phyloP scores from a whole-genome alignment of 805 yeast species.

The Candida nitratophila region DNA sequence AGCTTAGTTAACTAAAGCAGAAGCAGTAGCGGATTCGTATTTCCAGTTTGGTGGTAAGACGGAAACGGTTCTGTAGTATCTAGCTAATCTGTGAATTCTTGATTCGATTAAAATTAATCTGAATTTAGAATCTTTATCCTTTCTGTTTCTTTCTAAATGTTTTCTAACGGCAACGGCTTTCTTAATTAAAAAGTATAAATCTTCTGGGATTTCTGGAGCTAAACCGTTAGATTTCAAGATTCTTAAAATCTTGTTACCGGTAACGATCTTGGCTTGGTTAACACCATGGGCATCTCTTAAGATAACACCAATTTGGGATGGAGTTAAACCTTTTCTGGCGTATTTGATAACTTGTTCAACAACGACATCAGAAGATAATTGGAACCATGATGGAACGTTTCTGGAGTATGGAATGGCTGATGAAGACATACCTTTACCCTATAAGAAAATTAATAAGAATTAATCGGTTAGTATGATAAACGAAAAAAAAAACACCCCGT shows the following conservation, averaged over 20 bases:
- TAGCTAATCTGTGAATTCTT: slow-evolving; percentile 99
- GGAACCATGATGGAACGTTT: slow-evolving; percentile 99
- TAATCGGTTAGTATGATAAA: slow-evolving; percentile 33
- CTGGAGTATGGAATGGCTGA: slow-evolving; percentile 99
- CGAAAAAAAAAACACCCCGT: slow-evolving; percentile 13
- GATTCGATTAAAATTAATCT: slow-evolving; percentile 99
- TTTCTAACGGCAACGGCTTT: slow-evolving; percentile 99
- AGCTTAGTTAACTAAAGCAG: slow-evolving; percentile 94
- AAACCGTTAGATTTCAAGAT: slow-evolving; percentile 99
- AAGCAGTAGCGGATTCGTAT: slow-evolving; percentile 99
- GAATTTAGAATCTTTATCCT: slow-evolving; percentile 99
- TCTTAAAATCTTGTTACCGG: slow-evolving; percentile 99
- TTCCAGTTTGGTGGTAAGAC: slow-evolving; percentile 99
- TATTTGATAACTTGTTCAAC: slow-evolving; percentile 98
- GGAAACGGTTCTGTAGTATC: slow-evolving; percentile 99
- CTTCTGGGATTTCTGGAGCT: slow-evolving; percentile 99
- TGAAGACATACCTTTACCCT: slow-evolving; percentile 99
- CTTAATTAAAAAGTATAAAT: slow-evolving; percentile 97
- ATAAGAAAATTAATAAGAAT: slow-evolving; percentile 12
- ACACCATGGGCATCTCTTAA: slow-evolving; percentile 99
- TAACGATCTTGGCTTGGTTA: slow-evolving; percentile 92
- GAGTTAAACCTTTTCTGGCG: slow-evolving; percentile 99
- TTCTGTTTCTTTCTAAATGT: slow-evolving; percentile 99
- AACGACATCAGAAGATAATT: slow-evolving; percentile 89
- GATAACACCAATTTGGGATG: slow-evolving; percentile 98